Conservation (phyloP, 495 filamentous ascomycete species). For the Achaetomiella virescens region DNA sequence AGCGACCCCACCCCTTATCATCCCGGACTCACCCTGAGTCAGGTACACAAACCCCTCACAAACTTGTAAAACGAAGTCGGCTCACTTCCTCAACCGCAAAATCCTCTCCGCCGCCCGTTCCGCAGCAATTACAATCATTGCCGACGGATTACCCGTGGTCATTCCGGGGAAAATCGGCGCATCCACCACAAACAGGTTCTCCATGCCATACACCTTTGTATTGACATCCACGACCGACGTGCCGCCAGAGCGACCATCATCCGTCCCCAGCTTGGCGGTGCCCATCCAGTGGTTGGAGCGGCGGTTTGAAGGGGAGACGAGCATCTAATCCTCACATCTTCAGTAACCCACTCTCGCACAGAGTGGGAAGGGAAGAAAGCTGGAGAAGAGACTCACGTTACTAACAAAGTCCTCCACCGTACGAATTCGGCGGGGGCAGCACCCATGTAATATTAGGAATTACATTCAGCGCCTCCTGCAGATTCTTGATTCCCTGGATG, state of each 20-base stretch:
- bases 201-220: constrained; percentile 66
- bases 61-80: neutral
- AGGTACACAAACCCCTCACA: neutral
- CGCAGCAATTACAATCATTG: constrained; percentile 52
- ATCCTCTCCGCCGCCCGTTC: constrained; percentile 48
- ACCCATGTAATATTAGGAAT: constrained; percentile 51
- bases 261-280: constrained; percentile 56
- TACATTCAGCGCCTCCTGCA: constrained; percentile 48
- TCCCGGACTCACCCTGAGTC: neutral
- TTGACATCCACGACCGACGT: constrained; percentile 62
- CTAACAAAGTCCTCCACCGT: constrained; percentile 52
- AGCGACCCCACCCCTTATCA: no score
- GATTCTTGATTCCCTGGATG: constrained; percentile 53
- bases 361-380: neutral
- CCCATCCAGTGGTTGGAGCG: constrained; percentile 66
- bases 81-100: constrained; percentile 14
- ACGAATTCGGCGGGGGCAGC: constrained; percentile 46
- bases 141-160: constrained; percentile 54
- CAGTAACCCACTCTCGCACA: neutral
- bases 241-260: constrained; percentile 58
- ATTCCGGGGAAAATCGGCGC: constrained; percentile 60
- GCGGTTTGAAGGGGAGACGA: constrained; percentile 51
- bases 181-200: constrained; percentile 63
- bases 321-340: constrained; percentile 20
- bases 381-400: constrained; percentile 11